phyloP scores from a whole-genome alignment of 1,284 basidiomycete species.

The Ustilago tritici region DNA sequence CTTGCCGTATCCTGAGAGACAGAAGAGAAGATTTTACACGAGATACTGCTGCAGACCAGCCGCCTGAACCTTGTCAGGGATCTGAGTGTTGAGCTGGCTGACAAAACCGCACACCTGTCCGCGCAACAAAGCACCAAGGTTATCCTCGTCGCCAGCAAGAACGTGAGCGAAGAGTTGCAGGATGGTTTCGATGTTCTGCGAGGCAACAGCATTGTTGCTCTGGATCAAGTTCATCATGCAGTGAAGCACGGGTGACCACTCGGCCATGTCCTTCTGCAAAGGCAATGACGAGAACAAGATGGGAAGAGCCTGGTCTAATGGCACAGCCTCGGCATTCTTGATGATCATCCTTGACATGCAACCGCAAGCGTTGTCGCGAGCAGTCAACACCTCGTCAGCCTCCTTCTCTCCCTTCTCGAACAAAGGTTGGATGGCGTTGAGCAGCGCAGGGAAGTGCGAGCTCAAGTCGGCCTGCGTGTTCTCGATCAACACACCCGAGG shows the following conservation, averaged over 20 bases:
- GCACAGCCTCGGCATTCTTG: conserved; percentile 83
- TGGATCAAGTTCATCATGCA: conserved; percentile 90
- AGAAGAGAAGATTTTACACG: conserved; percentile 48
- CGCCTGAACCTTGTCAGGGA: conserved; percentile 80
- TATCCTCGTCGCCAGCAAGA: conserved; percentile 72
- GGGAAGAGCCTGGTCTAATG: conserved; percentile 87
- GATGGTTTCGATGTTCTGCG: conserved; percentile 83
- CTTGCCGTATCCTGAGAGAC: not conserved
- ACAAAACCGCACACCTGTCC: conserved; percentile 75
- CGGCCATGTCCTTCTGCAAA: conserved; percentile 84
- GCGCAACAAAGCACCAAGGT: conserved; percentile 71
- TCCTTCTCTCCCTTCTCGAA: conserved; percentile 77
- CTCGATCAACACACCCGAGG: conserved; percentile 90
- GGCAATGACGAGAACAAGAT: conserved; percentile 86
- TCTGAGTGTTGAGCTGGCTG: conserved; percentile 79
- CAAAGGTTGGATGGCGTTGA: conserved; percentile 83
- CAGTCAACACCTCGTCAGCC: conserved; percentile 79
- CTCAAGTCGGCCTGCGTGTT: conserved; percentile 86
- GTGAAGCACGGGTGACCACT: conserved; percentile 80
- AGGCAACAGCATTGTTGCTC: conserved; percentile 76
- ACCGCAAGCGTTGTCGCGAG: conserved; percentile 94
- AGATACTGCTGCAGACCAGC: conserved; percentile 75
- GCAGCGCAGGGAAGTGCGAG: conserved; percentile 83
- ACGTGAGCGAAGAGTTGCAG: conserved; percentile 86
- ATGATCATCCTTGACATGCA: conserved; percentile 89